Evolutionary conservation across 106 monocot genomes (phyloP).

Genomic region (Posidonia australis): DNA sequence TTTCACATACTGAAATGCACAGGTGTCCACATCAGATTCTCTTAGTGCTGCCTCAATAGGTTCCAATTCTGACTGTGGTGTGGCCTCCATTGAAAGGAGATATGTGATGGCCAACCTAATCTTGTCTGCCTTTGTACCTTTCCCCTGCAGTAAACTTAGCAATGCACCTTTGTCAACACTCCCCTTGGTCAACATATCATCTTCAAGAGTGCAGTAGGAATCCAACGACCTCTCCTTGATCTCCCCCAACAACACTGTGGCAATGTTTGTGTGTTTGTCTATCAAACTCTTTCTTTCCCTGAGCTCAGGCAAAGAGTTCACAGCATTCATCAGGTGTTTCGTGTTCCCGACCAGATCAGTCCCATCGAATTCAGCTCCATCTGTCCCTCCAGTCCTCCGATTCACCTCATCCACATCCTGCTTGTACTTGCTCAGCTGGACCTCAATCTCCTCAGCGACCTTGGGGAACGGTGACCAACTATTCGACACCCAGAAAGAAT

Average conservation of each 20-base stretch:
- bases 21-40: constrained; percentile 69
- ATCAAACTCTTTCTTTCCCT: constrained; percentile 91
- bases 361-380: constrained; percentile 72
- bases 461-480: constrained; percentile 83
- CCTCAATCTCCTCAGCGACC: constrained; percentile 91
- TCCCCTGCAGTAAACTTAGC: constrained; percentile 58
- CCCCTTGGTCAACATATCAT: constrained; percentile 71
- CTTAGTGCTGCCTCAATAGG: constrained; percentile 57
- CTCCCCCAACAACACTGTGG: constrained; percentile 66
- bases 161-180: constrained; percentile 48
- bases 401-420: constrained; percentile 90
- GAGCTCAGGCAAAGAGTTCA: constrained; percentile 89
- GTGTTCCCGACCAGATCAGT: constrained; percentile 88
- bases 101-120: constrained; percentile 74
- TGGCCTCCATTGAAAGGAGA: constrained; percentile 75
- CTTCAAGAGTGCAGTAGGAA: constrained; percentile 68
- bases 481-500: constrained; percentile 73
- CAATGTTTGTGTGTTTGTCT: constrained; percentile 89
- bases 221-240: constrained; percentile 87
- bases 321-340: constrained; percentile 79
- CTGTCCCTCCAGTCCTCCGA: constrained; percentile 54
- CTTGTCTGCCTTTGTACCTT: constrained; percentile 77
- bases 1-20: constrained; percentile 85
- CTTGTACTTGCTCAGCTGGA: constrained; percentile 84
- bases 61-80: constrained; percentile 69